A percentile compares a stretch with the other conserved stretches of the same genome.
Conservation (phyloP, 345 rosid genomes). For the Dovyalis caffra region DNA sequence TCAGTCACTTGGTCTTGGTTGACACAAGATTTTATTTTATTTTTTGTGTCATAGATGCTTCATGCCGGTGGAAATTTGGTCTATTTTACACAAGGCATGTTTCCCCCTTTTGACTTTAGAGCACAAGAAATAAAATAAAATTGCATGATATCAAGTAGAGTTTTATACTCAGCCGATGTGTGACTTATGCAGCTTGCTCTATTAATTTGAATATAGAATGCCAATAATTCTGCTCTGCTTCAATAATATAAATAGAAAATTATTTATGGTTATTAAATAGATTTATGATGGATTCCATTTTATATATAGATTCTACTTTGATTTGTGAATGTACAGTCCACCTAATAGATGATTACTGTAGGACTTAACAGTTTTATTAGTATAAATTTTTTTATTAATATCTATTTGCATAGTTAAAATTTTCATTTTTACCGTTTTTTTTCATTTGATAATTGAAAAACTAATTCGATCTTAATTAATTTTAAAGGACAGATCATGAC, state of each 20-base stretch:
- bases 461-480: no score
- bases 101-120: constrained; percentile 7
- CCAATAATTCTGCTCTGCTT: neutral
- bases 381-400: no score
- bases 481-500: no score
- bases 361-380: no score
- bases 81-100: neutral
- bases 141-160: neutral
- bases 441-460: no score
- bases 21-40: neutral
- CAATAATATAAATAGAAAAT: neutral
- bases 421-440: no score
- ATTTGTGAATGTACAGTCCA: neutral
- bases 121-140: neutral
- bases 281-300: neutral
- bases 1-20: neutral
- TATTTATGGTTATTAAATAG: no score
- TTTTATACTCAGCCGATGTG: neutral
- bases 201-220: neutral
- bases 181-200: neutral
- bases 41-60: neutral
- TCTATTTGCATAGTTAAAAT: no score
- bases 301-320: neutral
- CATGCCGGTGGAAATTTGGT: constrained; percentile 21
- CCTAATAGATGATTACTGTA: no score